A percentile compares a stretch with the other conserved stretches of the same genome.
Evolutionary conservation across 129 eudicot genomes (phyloP).

Genomic region (Tanacetum coccineum): DNA sequence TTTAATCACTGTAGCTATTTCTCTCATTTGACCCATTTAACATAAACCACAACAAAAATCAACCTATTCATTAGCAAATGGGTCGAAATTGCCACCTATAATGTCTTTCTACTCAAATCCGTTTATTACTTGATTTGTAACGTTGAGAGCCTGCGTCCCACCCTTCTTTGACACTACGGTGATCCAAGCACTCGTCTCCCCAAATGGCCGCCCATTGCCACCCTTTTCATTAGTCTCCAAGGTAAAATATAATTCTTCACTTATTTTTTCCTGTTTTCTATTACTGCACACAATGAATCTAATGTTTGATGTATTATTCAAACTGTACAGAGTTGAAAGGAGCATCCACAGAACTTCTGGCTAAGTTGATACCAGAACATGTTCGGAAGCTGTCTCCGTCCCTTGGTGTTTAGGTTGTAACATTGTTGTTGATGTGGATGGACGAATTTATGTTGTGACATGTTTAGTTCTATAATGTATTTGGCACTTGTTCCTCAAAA

Average conservation of each 20-base stretch:
- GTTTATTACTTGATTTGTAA: neutral
- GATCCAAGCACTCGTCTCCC: slow-evolving; percentile 63
- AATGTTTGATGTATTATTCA: neutral
- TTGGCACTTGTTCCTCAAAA: neutral
- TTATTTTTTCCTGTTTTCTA: neutral
- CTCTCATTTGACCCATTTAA: no score
- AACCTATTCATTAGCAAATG: neutral
- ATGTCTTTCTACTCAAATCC: no score
- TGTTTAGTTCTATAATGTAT: slow-evolving; percentile 27
- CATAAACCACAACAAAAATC: neutral
- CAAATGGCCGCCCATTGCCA: slow-evolving; percentile 66
- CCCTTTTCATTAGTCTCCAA: slow-evolving; percentile 59
- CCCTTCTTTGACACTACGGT: slow-evolving; percentile 57
- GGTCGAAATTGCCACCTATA: no score
- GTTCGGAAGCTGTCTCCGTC: slow-evolving; percentile 64
- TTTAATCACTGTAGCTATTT: no score
- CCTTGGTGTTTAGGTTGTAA: slow-evolving; percentile 19
- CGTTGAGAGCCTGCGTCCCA: slow-evolving; percentile 62
- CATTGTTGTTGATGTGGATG: neutral
- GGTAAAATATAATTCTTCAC: slow-evolving; percentile 25
- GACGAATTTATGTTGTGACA: slow-evolving; percentile 32
- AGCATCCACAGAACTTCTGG: slow-evolving; percentile 48
- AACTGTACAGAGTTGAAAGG: slow-evolving; percentile 58
- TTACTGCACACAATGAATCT: neutral
- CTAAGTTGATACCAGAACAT: slow-evolving; percentile 69